Evolutionary conservation across 164 flowering plant species (phyloP).

Genomic region (Chimonanthus salicifolius): DNA sequence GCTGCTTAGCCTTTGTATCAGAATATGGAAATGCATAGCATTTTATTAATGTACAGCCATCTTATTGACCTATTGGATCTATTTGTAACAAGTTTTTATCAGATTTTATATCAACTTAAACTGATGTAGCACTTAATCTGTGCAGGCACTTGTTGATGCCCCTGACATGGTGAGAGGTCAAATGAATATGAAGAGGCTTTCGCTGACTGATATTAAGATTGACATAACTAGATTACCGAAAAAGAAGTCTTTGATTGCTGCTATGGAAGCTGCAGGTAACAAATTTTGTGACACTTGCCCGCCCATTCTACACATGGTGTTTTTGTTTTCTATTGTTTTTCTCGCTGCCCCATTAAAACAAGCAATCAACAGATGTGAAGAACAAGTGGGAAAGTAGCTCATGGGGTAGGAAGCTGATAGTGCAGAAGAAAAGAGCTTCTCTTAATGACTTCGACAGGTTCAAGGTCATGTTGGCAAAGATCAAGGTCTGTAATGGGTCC

Average conservation of each 20-base stretch:
- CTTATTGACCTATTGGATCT: not conserved
- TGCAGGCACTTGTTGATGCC: conserved; percentile 83
- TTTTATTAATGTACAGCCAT: not conserved
- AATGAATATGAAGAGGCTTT: conserved; percentile 91
- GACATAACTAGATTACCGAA: conserved; percentile 73
- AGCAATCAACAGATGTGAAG: conserved; percentile 57
- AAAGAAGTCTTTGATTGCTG: conserved; percentile 71
- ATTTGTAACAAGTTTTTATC: not conserved
- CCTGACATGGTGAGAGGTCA: conserved; percentile 87
- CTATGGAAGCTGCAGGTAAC: conserved; percentile 87
- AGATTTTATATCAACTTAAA: not conserved
- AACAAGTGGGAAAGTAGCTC: conserved; percentile 85
- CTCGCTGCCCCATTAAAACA: not conserved
- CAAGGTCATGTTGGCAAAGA: conserved; percentile 81
- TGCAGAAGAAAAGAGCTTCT: conserved; percentile 74
- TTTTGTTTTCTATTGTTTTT: not conserved
- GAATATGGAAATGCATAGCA: not conserved
- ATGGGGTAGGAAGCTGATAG: conserved; percentile 90
- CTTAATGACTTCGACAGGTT: conserved; percentile 86
- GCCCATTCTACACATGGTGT: not conserved
- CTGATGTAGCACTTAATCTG: not conserved
- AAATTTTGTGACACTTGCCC: not conserved
- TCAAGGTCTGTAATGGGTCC: conserved; percentile 51
- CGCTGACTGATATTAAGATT: conserved; percentile 78
- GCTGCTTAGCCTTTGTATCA: not conserved